phyloP scores from a whole-genome alignment of 2,329 filamentous ascomycete genomes.

The Phialophora macrospora region DNA sequence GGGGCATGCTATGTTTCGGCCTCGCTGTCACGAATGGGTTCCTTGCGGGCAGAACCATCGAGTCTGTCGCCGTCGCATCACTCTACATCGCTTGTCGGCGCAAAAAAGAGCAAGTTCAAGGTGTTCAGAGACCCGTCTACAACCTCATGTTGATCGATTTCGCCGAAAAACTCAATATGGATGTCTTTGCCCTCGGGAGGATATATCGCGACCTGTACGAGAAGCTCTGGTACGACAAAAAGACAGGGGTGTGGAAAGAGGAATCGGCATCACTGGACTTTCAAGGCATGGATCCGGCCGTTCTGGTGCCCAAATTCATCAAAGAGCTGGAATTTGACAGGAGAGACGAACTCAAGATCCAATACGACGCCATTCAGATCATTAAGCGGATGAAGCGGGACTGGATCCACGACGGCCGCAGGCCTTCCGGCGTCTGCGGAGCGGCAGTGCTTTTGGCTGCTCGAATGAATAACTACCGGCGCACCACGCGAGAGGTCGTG shows the following conservation, averaged over 20 bases:
- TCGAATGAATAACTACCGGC: constrained; percentile 96
- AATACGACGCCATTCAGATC: constrained; percentile 74
- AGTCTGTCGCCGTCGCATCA: constrained; percentile 86
- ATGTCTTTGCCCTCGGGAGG: constrained; percentile 89
- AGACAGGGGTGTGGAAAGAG: constrained; percentile 52
- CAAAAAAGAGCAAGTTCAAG: constrained; percentile 51
- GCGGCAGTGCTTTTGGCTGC: constrained; percentile 93
- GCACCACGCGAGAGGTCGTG: constrained; percentile 92
- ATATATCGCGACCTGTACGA: constrained; percentile 84
- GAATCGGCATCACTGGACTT: constrained; percentile 24
- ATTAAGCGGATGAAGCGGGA: constrained; percentile 21
- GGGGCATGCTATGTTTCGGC: constrained; percentile 72
- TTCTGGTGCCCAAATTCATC: constrained; percentile 89
- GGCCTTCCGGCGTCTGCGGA: constrained; percentile 91
- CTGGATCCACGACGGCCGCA: constrained; percentile 80
- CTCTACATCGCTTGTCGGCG: constrained; percentile 83
- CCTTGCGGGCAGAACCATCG: constrained; percentile 81
- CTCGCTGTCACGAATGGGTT: constrained; percentile 76
- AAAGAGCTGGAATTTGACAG: constrained; percentile 86
- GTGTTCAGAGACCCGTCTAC: constrained; percentile 50
- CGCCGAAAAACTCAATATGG: constrained; percentile 72
- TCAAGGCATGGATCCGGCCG: constrained; percentile 63
- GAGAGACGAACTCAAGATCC: constrained; percentile 75
- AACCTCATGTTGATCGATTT: constrained; percentile 90
- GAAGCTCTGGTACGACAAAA: constrained; percentile 52